A percentile compares a stretch with the other conserved stretches of the same genome.
Evolutionary conservation across 2,329 filamentous ascomycete genomes (phyloP).

Genomic region (Arthrobotrys megalospora): DNA sequence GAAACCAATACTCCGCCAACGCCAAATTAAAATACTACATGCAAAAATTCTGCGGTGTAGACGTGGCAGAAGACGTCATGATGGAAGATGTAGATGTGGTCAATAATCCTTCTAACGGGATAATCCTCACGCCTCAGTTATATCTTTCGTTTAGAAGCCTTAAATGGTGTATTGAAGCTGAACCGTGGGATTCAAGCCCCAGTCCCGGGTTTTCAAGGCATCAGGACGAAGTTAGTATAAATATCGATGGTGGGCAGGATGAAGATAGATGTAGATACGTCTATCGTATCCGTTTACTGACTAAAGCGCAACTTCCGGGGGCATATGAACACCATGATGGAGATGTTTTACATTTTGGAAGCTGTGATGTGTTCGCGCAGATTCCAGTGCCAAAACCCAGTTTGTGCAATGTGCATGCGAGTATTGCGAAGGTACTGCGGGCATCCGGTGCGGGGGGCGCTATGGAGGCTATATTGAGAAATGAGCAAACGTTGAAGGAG

Average conservation of each 20-base stretch:
- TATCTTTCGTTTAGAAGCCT: constrained; percentile 38
- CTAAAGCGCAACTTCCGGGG: constrained; percentile 11
- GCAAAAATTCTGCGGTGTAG: constrained; percentile 45
- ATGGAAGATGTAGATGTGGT: constrained; percentile 41
- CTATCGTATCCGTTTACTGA: constrained; percentile 48
- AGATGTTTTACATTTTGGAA: constrained; percentile 41
- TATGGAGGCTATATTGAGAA: constrained; percentile 40
- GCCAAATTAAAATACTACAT: constrained; percentile 51
- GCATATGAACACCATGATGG: constrained; percentile 35
- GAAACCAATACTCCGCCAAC: constrained; percentile 30
- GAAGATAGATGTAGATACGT: constrained; percentile 26
- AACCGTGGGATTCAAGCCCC: constrained; percentile 38
- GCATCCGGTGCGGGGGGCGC: constrained; percentile 42
- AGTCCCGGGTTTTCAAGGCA: constrained; percentile 5
- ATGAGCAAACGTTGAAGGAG: constrained; percentile 38
- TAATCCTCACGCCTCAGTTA: constrained; percentile 35
- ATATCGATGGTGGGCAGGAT: neutral
- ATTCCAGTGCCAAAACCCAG: constrained; percentile 37
- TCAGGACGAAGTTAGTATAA: neutral
- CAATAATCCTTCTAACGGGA: constrained; percentile 39
- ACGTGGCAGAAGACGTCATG: constrained; percentile 27
- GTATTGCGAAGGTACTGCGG: constrained; percentile 38
- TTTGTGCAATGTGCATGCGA: constrained; percentile 43
- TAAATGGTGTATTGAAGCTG: constrained; percentile 54
- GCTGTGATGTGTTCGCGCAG: constrained; percentile 29